Percentiles rank a stretch among this genome's conserved stretches.
These are phyloP conservation scores for Colletotrichum euphorbiae DNA, from an alignment of 2,329 filamentous ascomycete species.

Conservation along the genomic window DNA sequence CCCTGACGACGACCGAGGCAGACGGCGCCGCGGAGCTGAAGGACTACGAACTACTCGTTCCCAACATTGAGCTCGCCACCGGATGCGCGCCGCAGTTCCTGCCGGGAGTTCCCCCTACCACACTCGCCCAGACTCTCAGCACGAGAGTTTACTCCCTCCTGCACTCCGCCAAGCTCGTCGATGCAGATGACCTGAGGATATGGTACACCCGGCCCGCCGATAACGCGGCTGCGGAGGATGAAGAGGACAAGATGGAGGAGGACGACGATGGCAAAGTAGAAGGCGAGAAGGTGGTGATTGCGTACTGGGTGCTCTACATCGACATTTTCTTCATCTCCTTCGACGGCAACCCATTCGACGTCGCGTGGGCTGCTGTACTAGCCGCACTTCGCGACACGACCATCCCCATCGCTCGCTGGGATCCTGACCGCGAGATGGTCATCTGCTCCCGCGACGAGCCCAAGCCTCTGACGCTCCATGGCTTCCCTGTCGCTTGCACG, in stretches of 20 bases:
- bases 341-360: slow-evolving; percentile 92
- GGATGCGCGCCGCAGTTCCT: slow-evolving; percentile 89
- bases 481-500: slow-evolving; percentile 80
- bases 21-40: slow-evolving; percentile 59
- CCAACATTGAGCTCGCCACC: slow-evolving; percentile 92
- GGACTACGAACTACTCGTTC: slow-evolving; percentile 82
- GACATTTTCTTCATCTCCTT: slow-evolving; percentile 95
- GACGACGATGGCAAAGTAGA: slow-evolving; percentile 47
- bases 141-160: slow-evolving; percentile 83
- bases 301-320: slow-evolving; percentile 95
- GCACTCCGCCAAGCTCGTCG: slow-evolving; percentile 76
- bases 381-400: slow-evolving; percentile 83
- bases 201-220: slow-evolving; percentile 68
- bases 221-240: slow-evolving; percentile 57
- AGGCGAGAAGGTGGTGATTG: slow-evolving; percentile 68
- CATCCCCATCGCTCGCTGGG: slow-evolving; percentile 84
- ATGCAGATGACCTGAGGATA: slow-evolving; percentile 77
- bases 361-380: slow-evolving; percentile 85
- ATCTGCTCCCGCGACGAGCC: slow-evolving; percentile 75
- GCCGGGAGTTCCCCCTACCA: slow-evolving; percentile 83
- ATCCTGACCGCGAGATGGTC: slow-evolving; percentile 81
- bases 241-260: slow-evolving; percentile 50
- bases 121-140: slow-evolving; percentile 85
- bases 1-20: slow-evolving; percentile 39
- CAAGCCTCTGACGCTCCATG: slow-evolving; percentile 68